Evolutionary conservation across 345 rosid species (phyloP).

Genomic region (Acer negundo): DNA sequence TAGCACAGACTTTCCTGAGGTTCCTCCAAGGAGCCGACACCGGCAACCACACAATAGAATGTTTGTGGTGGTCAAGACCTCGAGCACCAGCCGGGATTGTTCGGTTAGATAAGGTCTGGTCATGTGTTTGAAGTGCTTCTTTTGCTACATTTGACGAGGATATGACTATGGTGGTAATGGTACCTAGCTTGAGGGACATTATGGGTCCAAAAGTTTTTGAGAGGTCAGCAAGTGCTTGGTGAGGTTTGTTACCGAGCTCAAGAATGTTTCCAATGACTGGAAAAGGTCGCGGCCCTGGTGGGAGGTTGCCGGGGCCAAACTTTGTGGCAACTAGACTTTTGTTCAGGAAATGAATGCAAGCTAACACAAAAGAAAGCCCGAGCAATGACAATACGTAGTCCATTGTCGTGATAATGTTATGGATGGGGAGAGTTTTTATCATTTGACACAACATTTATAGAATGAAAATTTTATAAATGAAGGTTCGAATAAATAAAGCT

Average conservation of each 20-base stretch:
- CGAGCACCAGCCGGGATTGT: slow-evolving; percentile 18
- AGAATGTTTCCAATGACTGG: slow-evolving; percentile 50
- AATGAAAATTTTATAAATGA: no score
- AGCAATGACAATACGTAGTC: no score
- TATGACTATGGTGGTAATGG: no score
- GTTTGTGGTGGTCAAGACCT: slow-evolving; percentile 24
- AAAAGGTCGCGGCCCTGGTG: slow-evolving; percentile 3
- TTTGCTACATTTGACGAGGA: no score
- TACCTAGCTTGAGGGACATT: slow-evolving; percentile 22
- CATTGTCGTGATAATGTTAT: no score
- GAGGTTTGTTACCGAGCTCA: slow-evolving; percentile 38
- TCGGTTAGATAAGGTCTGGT: slow-evolving; percentile 30
- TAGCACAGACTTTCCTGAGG: slow-evolving; percentile 26
- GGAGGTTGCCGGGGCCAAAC: no score
- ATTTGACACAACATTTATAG: no score
- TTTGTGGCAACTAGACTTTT: no score
- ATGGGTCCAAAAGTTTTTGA: slow-evolving; percentile 45
- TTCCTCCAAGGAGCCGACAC: slow-evolving; percentile 41
- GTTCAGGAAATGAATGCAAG: no score
- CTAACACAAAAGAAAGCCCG: no score
- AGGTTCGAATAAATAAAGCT: no score
- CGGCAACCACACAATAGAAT: slow-evolving; percentile 21
- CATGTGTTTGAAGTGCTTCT: slow-evolving; percentile 26
- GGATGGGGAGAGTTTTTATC: no score
- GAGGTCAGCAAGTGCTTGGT: slow-evolving; percentile 35